phyloP scores from a whole-genome alignment of 2,329 filamentous ascomycete species.

The Cadophora luteo-olivacea region DNA sequence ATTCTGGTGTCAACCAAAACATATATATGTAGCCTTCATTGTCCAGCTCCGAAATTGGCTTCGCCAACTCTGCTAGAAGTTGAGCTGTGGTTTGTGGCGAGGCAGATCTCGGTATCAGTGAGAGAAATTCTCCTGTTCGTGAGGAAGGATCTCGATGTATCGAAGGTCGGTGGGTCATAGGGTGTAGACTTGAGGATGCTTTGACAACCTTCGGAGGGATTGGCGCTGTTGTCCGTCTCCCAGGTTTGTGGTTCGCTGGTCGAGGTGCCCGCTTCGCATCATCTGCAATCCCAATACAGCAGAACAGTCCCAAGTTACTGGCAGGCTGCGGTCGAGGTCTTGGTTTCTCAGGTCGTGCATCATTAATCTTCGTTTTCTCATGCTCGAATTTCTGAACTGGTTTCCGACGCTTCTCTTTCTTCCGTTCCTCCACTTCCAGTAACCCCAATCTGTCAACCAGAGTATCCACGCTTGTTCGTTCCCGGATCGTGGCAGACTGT shows the following conservation, averaged over 20 bases:
- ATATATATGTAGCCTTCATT: constrained; percentile 97
- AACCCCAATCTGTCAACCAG: constrained; percentile 81
- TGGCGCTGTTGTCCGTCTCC: constrained; percentile 27
- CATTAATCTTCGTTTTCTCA: constrained; percentile 22
- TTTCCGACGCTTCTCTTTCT: constrained; percentile 37
- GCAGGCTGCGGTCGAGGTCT: constrained; percentile 32
- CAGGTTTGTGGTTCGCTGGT: constrained; percentile 32
- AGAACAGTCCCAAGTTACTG: constrained; percentile 38
- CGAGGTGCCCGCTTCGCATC: constrained; percentile 35
- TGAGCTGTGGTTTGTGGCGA: constrained; percentile 72
- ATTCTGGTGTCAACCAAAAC: constrained; percentile 88
- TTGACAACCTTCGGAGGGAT: constrained; percentile 25
- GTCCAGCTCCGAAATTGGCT: constrained; percentile 74
- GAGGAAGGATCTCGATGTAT: constrained; percentile 42
- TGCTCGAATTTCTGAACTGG: constrained; percentile 38
- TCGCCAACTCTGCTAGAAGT: constrained; percentile 78
- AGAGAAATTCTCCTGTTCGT: constrained; percentile 56
- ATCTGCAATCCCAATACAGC: constrained; percentile 42
- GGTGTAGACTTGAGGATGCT: constrained; percentile 24
- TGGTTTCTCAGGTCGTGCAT: constrained; percentile 22
- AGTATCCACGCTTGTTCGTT: constrained; percentile 84
- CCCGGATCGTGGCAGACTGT: constrained; percentile 59
- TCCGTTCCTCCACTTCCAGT: constrained; percentile 58
- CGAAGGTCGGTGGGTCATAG: constrained; percentile 35
- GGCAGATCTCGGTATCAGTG: constrained; percentile 72